phyloP scores from a whole-genome alignment of 1,284 basidiomycete species.

The Cutaneotrichosporon dermatis region DNA sequence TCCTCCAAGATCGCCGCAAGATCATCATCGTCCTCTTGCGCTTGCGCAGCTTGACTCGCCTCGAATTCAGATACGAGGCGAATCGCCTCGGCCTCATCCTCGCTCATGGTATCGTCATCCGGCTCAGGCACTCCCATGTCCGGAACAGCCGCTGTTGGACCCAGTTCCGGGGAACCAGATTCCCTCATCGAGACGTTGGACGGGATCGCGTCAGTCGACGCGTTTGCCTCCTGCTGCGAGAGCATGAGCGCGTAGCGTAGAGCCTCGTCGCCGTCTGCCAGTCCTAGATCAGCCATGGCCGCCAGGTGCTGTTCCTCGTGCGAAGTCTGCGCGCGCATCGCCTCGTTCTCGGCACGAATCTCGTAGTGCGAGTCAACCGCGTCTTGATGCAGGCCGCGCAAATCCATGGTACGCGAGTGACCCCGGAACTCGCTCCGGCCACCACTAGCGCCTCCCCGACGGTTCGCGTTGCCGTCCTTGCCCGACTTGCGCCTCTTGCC shows the following conservation, averaged over 20 bases:
- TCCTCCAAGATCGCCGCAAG: constrained; percentile 30
- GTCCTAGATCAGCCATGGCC: constrained; percentile 33
- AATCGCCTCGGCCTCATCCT: constrained; percentile 17
- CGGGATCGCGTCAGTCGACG: not conserved
- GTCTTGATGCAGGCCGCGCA: constrained; percentile 34
- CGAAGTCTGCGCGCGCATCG: constrained; percentile 13
- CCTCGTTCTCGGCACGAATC: constrained; percentile 26
- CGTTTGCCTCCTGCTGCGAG: constrained; percentile 28
- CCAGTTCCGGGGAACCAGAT: not conserved
- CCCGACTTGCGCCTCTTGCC: constrained; percentile 36
- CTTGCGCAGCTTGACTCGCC: constrained; percentile 10
- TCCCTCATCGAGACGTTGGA: too few relatives aligned
- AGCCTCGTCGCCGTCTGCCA: constrained; percentile 39
- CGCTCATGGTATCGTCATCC: constrained; percentile 5
- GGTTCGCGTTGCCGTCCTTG: constrained; percentile 21
- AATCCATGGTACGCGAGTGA: constrained; percentile 24
- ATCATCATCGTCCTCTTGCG: constrained; percentile 26
- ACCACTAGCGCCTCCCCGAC: constrained; percentile 24
- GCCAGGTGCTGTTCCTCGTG: constrained; percentile 24
- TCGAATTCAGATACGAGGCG: constrained; percentile 13
- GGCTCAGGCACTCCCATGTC: not conserved
- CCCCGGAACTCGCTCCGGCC: constrained; percentile 26
- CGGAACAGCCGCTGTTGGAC: not conserved
- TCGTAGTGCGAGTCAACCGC: constrained; percentile 30
- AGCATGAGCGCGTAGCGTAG: constrained; percentile 41